Conservation (phyloP, 345 rosid species). For the Lepidium aucheri region DNA sequence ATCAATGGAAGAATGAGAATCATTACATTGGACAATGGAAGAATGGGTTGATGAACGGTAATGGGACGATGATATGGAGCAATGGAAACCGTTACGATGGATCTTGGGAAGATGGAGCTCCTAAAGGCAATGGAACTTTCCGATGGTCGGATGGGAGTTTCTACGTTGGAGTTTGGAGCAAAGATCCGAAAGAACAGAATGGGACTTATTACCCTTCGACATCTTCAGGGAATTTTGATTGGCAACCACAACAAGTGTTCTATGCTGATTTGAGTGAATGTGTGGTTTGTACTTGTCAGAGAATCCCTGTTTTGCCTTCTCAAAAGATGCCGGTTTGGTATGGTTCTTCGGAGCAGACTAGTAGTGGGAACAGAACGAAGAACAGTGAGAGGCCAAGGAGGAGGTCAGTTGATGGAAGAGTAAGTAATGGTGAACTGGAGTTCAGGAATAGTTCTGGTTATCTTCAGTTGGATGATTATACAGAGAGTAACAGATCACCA, state of each 20-base stretch:
- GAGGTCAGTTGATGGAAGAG: conserved; percentile 62
- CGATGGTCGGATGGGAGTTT: conserved; percentile 68
- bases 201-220: conserved; percentile 81
- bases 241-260: conserved; percentile 77
- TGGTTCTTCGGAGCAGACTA: conserved; percentile 32
- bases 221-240: conserved; percentile 47
- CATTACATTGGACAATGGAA: conserved; percentile 80
- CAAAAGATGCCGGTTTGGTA: conserved; percentile 73
- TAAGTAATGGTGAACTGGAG: conserved; percentile 40
- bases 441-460: conserved; percentile 32
- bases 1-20: conserved; percentile 79
- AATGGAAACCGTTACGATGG: conserved; percentile 90
- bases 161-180: conserved; percentile 91
- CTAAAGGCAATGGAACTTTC: conserved; percentile 84
- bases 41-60: conserved; percentile 64
- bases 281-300: conserved; percentile 52
- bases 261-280: conserved; percentile 53
- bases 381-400: conserved; percentile 43
- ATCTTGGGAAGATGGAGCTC: conserved; percentile 77
- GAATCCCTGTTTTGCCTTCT: conserved; percentile 57
- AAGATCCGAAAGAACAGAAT: conserved; percentile 60
- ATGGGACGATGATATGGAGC: conserved; percentile 78
- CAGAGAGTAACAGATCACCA: conserved; percentile 22
- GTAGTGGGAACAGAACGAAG: conserved; percentile 22
- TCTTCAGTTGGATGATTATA: conserved; percentile 38